phyloP scores from a whole-genome alignment of 208 protist genomes.

The Acanthamoeba divionensis region DNA sequence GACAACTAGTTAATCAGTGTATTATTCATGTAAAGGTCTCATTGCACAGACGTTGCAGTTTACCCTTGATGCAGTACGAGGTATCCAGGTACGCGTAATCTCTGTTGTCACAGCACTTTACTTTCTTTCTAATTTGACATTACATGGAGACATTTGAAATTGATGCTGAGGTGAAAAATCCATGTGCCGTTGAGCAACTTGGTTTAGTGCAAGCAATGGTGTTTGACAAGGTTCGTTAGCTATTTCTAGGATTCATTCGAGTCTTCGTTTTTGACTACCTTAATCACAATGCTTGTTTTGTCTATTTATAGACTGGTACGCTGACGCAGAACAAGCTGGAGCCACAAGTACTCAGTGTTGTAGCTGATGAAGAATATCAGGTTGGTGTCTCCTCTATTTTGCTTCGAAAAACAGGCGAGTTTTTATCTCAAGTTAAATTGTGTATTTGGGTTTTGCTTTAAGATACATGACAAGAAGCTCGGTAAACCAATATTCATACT shows the following conservation, averaged over 20 bases:
- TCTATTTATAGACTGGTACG: slow-evolving; percentile 4
- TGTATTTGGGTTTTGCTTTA: not conserved
- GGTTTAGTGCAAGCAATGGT: slow-evolving; percentile 41
- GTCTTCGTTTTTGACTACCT: not conserved
- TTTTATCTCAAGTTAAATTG: not conserved
- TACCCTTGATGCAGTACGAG: slow-evolving; percentile 37
- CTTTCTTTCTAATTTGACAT: too few relatives aligned
- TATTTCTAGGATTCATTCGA: not conserved
- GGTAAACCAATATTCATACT: not conserved
- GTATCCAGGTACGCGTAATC: too few relatives aligned
- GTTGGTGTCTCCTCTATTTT: not conserved
- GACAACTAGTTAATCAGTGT: not conserved
- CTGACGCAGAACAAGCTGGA: slow-evolving; percentile 47
- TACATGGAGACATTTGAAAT: slow-evolving; percentile 36
- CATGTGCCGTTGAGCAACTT: slow-evolving; percentile 42
- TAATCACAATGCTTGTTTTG: not conserved
- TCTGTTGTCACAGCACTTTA: too few relatives aligned
- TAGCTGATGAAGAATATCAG: not conserved
- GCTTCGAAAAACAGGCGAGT: not conserved
- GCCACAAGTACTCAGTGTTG: slow-evolving; percentile 34
- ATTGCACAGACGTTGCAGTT: slow-evolving; percentile 53
- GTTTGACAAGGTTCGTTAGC: slow-evolving; percentile 31
- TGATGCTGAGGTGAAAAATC: slow-evolving; percentile 53
- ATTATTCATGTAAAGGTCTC: not conserved
- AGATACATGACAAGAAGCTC: slow-evolving; percentile 48